Evolutionary conservation across 129 eudicot genomes (phyloP).

Genomic region (Kitagawia praeruptora): DNA sequence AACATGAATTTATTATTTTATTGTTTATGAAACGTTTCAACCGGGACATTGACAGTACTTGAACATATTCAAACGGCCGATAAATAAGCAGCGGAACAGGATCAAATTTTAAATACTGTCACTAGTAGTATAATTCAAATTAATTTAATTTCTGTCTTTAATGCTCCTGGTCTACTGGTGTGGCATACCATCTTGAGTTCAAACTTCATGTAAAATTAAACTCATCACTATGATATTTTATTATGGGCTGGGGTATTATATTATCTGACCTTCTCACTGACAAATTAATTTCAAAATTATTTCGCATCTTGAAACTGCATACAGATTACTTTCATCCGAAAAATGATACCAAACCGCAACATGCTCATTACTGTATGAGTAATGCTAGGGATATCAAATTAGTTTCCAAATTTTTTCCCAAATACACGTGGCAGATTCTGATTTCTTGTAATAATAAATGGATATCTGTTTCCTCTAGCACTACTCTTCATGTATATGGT

Average conservation of each 20-base stretch:
- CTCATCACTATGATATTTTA: neutral
- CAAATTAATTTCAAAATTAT: too few relatives aligned
- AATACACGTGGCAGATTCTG: too few relatives aligned
- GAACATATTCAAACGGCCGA: neutral
- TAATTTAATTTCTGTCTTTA: neutral
- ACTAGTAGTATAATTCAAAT: neutral
- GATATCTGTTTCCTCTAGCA: too few relatives aligned
- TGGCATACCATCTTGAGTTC: neutral
- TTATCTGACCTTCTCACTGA: neutral
- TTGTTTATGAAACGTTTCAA: neutral
- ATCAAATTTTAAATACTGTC: neutral
- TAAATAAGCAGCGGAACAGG: neutral
- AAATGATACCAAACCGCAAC: too few relatives aligned
- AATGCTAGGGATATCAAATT: too few relatives aligned
- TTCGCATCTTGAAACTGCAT: too few relatives aligned
- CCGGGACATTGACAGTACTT: neutral
- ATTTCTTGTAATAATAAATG: too few relatives aligned
- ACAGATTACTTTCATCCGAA: too few relatives aligned
- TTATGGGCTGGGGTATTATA: neutral
- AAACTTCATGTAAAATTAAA: neutral
- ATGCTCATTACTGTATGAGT: too few relatives aligned
- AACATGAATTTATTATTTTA: neutral
- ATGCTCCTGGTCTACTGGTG: neutral
- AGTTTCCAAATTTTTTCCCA: too few relatives aligned
- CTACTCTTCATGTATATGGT: too few relatives aligned